Base-by-base conservation (phyloP, 768 basidiomycete species). In the Suillus tomentosus region DNA sequence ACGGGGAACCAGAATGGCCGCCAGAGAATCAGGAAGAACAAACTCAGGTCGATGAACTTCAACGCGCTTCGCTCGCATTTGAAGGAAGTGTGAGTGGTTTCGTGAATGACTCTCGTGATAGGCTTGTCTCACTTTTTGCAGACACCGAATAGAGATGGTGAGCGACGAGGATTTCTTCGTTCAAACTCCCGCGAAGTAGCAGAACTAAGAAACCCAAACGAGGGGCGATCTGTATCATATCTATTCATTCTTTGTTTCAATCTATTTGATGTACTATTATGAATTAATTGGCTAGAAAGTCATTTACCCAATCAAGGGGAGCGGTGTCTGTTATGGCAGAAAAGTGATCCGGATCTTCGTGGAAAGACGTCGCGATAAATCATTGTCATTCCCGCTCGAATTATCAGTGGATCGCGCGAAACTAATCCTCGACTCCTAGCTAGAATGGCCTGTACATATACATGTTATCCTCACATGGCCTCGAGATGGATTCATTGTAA, bases 61-160 rank as follows among this genome's bases (percentile, higher is more conserved):
- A 74, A 89, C 65, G 89, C 84, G 3, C 67, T 91, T 60, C 76
- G 84, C 47, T 89, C 87, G 27, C 90, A 91, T 66, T 68, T 84
- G 64, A 87, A 87, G 69, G 80, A 75, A 66, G 88, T 84, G 89
- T 90, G 66, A 67, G 85, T 72, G 10, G 27, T 43, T 37, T 48
- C 45, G 14, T 40, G 39, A 14, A 61, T 55, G 13, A 27, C 14
- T 19, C 31, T 7, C 55, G 37, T 27, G 56, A 62, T 60, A 8
- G 22, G 22, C 58, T 73, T 62, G 67, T 61, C 39, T 34, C 48
- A 17, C 54, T 48, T 54, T 62, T 54, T 62, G 40, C 62, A 89
- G 89, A 68, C 88, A 89, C 74, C 73, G 75, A 14, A 75, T 85
- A 42, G 68, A 70, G 43, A 68, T 73, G 19, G 74, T 86, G 39